Evolutionary conservation across 257 asterid genomes (phyloP).

Genomic region (Forsythia suspensa): DNA sequence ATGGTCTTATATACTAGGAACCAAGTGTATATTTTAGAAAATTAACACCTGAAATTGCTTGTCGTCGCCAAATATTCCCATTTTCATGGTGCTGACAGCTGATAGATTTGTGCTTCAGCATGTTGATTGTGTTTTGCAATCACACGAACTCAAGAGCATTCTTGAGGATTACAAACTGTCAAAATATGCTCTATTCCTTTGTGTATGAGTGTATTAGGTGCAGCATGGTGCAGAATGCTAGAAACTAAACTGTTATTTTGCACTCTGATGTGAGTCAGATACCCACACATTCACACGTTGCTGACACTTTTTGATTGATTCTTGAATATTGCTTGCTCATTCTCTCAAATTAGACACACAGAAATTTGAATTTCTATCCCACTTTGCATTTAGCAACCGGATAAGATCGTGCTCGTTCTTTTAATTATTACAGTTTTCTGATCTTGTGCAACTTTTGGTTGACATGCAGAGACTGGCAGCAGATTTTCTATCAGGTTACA

Average conservation of each 20-base stretch:
- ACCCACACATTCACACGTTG: not conserved
- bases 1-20: not conserved
- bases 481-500: conserved; percentile 73
- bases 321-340: not conserved
- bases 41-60: not conserved
- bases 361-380: not conserved
- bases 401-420: conserved; percentile 10
- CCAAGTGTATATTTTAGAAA: conserved; percentile 2
- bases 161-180: not conserved
- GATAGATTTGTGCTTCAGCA: not conserved
- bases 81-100: not conserved
- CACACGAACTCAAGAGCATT: not conserved
- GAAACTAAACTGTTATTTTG: not conserved
- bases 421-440: conserved; percentile 19
- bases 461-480: conserved; percentile 79
- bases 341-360: not conserved
- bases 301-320: not conserved
- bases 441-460: conserved; percentile 24
- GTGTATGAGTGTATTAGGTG: not conserved
- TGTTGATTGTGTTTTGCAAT: not conserved
- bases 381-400: not conserved
- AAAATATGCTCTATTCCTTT: not conserved
- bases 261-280: not conserved
- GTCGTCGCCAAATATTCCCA: not conserved
- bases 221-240: not conserved